These are phyloP conservation scores for Wallemia hederae DNA, from an alignment of 1,284 basidiomycete species.

Conservation along the genomic window DNA sequence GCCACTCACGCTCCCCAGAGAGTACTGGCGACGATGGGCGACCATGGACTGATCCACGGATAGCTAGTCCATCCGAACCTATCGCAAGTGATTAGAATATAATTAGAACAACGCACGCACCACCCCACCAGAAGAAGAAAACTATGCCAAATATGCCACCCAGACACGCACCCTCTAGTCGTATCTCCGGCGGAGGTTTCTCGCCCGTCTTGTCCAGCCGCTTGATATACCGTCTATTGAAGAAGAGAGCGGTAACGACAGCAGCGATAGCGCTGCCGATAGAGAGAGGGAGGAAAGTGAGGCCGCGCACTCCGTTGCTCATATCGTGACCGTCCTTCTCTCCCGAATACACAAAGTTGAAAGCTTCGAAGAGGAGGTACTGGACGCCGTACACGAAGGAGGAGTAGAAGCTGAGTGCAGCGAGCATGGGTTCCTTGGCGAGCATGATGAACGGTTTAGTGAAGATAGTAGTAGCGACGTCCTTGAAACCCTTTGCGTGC, in stretches of 20 bases:
- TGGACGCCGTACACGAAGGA: slow-evolving; percentile 13
- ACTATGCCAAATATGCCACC: neutral
- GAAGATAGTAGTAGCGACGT: slow-evolving; percentile 8
- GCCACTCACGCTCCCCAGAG: neutral
- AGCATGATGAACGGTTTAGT: slow-evolving; percentile 13
- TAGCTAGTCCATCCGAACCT: neutral
- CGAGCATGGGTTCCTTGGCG: slow-evolving; percentile 12
- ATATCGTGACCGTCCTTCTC: neutral
- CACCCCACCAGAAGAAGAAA: neutral
- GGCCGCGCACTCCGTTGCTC: neutral
- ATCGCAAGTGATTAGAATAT: no score
- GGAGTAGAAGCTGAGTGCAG: slow-evolving; percentile 10
- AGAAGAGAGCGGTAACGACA: neutral
- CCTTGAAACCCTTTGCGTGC: slow-evolving; percentile 4
- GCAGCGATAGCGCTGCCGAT: neutral
- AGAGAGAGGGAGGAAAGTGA: neutral
- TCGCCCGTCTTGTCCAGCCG: neutral
- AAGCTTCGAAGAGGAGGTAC: slow-evolving; percentile 4
- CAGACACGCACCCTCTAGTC: neutral
- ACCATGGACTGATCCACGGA: neutral
- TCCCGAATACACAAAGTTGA: neutral
- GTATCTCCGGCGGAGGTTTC: neutral
- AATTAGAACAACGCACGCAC: no score
- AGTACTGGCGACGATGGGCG: neutral
- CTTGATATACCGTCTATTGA: neutral